phyloP scores from a whole-genome alignment of 345 rosid species.

The Populus davidiana region DNA sequence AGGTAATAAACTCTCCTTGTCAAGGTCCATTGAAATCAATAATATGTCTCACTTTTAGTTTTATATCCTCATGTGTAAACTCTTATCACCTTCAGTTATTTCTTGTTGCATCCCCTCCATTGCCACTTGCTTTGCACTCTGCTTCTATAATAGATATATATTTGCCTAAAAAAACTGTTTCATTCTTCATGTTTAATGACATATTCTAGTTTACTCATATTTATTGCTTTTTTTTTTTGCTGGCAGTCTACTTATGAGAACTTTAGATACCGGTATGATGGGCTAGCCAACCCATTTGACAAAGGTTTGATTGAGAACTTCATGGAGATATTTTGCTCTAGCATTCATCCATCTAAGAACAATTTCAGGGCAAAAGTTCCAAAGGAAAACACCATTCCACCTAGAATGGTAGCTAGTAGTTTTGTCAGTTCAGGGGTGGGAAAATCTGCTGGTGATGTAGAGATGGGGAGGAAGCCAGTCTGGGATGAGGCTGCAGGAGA shows the following conservation, averaged over 20 bases:
- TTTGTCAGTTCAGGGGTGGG: conserved; percentile 43
- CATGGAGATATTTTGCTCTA: conserved; percentile 66
- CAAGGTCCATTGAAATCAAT: neutral
- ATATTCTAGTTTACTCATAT: neutral
- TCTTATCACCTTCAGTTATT: neutral
- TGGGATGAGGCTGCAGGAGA: conserved; percentile 43
- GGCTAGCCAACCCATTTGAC: conserved; percentile 66
- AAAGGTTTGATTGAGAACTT: conserved; percentile 65
- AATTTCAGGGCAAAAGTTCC: conserved; percentile 69
- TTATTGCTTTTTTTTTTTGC: conserved; percentile 28
- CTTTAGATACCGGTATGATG: conserved; percentile 70
- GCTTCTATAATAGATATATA: neutral
- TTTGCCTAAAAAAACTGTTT: neutral
- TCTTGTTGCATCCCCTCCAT: neutral
- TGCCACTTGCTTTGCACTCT: conserved; percentile 1
- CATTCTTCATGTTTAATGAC: neutral
- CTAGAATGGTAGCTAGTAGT: conserved; percentile 41
- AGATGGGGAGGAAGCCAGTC: conserved; percentile 67
- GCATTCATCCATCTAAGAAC: conserved; percentile 63
- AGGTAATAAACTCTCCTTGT: conserved; percentile 42
- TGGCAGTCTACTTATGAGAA: conserved; percentile 94
- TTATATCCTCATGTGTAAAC: neutral
- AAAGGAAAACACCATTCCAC: conserved; percentile 46
- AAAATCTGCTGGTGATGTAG: conserved; percentile 50
- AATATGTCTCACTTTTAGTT: neutral